Base-by-base conservation (phyloP, 768 basidiomycete genomes). In the Amylocystis lapponica region DNA sequence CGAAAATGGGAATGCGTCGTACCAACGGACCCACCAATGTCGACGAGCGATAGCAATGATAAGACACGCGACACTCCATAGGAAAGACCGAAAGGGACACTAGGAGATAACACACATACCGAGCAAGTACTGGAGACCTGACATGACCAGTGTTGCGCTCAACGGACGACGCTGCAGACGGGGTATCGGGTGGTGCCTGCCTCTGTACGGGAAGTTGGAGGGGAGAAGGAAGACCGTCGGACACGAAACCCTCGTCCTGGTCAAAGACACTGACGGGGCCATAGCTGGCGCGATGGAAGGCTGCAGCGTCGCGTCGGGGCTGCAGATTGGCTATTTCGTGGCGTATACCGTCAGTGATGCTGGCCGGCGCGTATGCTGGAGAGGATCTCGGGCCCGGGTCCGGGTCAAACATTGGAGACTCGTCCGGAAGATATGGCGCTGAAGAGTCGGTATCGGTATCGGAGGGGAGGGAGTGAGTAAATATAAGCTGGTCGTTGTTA, bases 51-150 rank as follows among this genome's bases (percentile, higher is more conserved):
- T 17, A 27, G 7, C 16, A n/a, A 25, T 27, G 11, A 35, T 13
- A 16, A 7, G 30, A 27, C 14, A 25, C 26, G 32, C 22, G 40
- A 12, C 16, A 34, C 12, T n/a, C 29, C 34, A 26, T 16, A 2
- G 4, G 27, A 6, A 27, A n/a, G 36, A 30, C 14, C 19, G 2
- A 27, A 12, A 27, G n/a, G n/a, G n/a, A n/a, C n/a, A n/a, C n/a
- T n/a, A 21, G 30, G 23, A 25, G 19, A 36, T 32, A 36, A 2
- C 27, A 8, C 16, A 58, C 56, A 44, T 46, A 58, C 56, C 56
- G 51, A n/a, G 52, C 50, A 14, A 58, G 46, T 1, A 53, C 45
- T 7, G 56, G 56, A 7, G 54, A 50, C 36, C 56, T 47, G 33
- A 47, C 43, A 40, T 58, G 56, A 1, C 56, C 56, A 17, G 43